Percentiles rank a stretch among this genome's conserved stretches.
Conservation (phyloP, 305 asterid species). For the Fraxinus albicans region DNA sequence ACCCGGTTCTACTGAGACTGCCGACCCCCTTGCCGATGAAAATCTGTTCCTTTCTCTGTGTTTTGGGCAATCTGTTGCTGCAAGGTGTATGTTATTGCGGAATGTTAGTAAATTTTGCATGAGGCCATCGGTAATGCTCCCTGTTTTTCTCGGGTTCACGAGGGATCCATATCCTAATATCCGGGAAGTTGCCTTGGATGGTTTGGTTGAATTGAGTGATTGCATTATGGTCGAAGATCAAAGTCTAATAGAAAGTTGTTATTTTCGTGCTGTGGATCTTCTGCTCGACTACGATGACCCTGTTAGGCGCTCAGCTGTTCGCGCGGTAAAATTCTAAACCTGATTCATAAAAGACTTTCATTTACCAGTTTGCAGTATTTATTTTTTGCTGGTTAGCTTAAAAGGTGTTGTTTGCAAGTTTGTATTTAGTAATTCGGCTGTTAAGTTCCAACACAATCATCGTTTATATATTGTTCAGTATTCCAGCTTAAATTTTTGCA, state of each 20-base stretch:
- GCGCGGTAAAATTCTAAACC: slow-evolving; percentile 48
- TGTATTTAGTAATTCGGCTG: background rate
- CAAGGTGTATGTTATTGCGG: slow-evolving; percentile 60
- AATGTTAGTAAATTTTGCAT: slow-evolving; percentile 52
- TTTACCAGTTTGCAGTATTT: background rate
- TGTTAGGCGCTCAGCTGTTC: slow-evolving; percentile 76
- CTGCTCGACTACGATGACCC: slow-evolving; percentile 69
- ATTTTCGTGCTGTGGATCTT: slow-evolving; percentile 73
- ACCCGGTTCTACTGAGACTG: slow-evolving; percentile 19
- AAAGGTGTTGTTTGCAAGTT: background rate
- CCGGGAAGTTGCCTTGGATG: slow-evolving; percentile 71
- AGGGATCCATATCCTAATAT: slow-evolving; percentile 81
- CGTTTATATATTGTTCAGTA: background rate
- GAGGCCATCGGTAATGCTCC: slow-evolving; percentile 69
- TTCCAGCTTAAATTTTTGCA: background rate
- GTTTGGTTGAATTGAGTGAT: slow-evolving; percentile 43
- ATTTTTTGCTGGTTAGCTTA: background rate
- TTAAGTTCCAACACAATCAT: background rate
- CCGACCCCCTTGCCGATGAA: slow-evolving; percentile 50
- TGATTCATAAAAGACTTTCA: background rate
- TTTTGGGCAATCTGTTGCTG: slow-evolving; percentile 48
- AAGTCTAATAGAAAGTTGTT: slow-evolving; percentile 57
- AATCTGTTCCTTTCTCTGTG: slow-evolving; percentile 68
- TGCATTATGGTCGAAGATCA: slow-evolving; percentile 55
- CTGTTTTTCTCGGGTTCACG: slow-evolving; percentile 71